phyloP scores from a whole-genome alignment of 345 rosid species.

The Balakata baccata region DNA sequence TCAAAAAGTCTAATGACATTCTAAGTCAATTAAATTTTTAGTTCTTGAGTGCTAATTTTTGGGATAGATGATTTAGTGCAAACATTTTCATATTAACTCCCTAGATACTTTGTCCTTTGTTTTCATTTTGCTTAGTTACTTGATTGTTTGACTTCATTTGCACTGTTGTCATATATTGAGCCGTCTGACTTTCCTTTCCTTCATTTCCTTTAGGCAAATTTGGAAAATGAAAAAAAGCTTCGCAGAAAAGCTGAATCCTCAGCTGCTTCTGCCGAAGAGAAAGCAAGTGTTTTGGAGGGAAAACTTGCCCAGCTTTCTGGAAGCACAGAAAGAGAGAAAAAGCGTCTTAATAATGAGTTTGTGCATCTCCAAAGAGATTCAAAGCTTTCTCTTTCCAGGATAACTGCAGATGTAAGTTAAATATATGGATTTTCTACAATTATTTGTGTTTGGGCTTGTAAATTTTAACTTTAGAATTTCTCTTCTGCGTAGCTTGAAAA shows the following conservation, averaged over 20 bases:
- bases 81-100: background rate
- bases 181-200: background rate
- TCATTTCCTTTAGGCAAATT: slow-evolving; percentile 46
- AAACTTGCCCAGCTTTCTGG: slow-evolving; percentile 59
- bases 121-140: background rate
- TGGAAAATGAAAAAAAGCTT: slow-evolving; percentile 64
- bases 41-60: too few relatives aligned
- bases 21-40: background rate
- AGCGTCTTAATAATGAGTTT: slow-evolving; percentile 56
- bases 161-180: background rate
- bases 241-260: slow-evolving; percentile 69
- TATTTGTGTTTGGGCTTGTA: background rate
- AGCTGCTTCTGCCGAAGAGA: slow-evolving; percentile 64
- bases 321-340: slow-evolving; percentile 69
- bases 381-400: slow-evolving; percentile 61
- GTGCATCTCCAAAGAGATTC: slow-evolving; percentile 63
- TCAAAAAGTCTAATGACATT: too few relatives aligned
- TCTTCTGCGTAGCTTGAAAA: slow-evolving; percentile 63
- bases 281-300: slow-evolving; percentile 58
- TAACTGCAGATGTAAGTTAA: slow-evolving; percentile 68
- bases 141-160: too few relatives aligned
- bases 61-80: background rate
- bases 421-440: slow-evolving; percentile 3
- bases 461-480: slow-evolving; percentile 23
- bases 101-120: background rate